Evolutionary conservation across 1,139 yeast genomes (phyloP).

Genomic region (Magnusiomyces fungicola): DNA sequence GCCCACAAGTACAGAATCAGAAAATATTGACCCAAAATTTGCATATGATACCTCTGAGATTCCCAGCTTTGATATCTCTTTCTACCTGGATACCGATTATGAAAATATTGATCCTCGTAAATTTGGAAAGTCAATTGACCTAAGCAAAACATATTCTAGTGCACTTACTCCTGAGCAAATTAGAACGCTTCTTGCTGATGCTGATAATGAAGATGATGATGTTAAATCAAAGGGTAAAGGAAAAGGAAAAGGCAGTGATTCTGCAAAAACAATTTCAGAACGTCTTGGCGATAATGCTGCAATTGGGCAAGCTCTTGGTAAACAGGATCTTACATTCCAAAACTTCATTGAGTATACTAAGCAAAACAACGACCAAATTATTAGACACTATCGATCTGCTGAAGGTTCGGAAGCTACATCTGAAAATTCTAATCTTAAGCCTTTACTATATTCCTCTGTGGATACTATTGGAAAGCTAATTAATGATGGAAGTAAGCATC

Average conservation of each 20-base stretch:
- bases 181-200: conserved; percentile 7
- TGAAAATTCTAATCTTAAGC: conserved; percentile 34
- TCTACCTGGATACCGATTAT: conserved; percentile 12
- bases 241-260: neutral
- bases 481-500: neutral
- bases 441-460: conserved; percentile 55
- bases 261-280: conserved; percentile 1
- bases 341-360: conserved; percentile 65
- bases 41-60: neutral
- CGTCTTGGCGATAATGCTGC: neutral
- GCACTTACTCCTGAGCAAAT: conserved; percentile 14
- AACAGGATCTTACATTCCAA: conserved; percentile 62
- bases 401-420: neutral
- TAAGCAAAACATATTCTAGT: conserved; percentile 9
- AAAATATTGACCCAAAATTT: too few species aligned
- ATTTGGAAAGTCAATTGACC: neutral
- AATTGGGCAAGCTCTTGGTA: conserved; percentile 21
- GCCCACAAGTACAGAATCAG: too few species aligned
- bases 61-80: conserved; percentile 7
- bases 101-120: conserved; percentile 13
- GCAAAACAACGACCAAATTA: conserved; percentile 78
- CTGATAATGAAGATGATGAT: conserved; percentile 5
- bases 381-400: conserved; percentile 54
- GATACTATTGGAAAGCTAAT: conserved; percentile 42
- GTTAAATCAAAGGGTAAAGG: neutral